Base-by-base conservation (phyloP, 1,284 basidiomycete genomes). In the Apiotrichum montevideense region DNA sequence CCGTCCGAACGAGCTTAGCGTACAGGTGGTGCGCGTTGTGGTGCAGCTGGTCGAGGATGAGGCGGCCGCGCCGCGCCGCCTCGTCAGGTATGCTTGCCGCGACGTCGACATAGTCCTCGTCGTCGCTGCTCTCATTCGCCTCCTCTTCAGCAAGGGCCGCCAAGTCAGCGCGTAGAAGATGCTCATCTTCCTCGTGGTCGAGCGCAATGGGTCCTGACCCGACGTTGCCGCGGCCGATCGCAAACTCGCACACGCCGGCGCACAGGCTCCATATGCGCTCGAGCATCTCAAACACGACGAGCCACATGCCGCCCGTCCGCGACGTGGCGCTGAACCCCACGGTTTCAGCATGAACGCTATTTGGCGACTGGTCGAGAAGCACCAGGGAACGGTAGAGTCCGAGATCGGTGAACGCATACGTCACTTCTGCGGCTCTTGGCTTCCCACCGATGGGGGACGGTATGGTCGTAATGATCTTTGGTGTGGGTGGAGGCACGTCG, bases 181-280 rank as follows among this genome's bases (percentile, higher is more conserved):
- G 55, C 10, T 67, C 67, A 51, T 72, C 69, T 48, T 69, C 69
- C 39, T 71, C 71, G 0, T 66, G 66, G 15, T 71, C 67, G 8
- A 72, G 57, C 11, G 52, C 50, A 6, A 69, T 51, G 6, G 54
- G 54, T 3, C 63, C 63, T 4, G 46, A n/a, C 1, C 59, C 64
- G 2, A 66, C 59, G 5, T 46, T 33, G 3, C 70, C 72, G 8
- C 65, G 55, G 3, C 71, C 73, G 1, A 72, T 55, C 2, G 73
- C 73, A 52, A 69, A 75, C 56, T 70, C 71, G 62, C 73, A 75
- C 35, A 75, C 70, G 11, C 73, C 73, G 5, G 67, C 62, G 58
- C 73, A 75, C 2, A 75, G 53, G 32, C 58, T 57, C 67, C 68
- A 75, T 13, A 68, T 48, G 15, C 62, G 52, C 51, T 68, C 67